Evolutionary conservation across 441 rosid species (phyloP).

Genomic region (Biscutella auriculata): DNA sequence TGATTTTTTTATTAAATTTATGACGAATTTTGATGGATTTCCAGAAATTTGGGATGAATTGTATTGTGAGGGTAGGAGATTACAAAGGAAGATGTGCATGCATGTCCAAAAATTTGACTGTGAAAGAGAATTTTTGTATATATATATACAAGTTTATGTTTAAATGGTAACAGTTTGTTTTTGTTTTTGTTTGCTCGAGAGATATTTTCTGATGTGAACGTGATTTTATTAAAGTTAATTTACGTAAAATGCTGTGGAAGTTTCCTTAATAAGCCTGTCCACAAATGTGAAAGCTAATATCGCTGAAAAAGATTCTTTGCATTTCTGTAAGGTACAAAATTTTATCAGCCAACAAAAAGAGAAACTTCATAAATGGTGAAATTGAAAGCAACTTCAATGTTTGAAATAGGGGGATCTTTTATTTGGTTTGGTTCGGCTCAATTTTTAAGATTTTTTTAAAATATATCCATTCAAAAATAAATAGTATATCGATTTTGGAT

Average conservation of each 20-base stretch:
- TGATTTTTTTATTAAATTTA: too few relatives aligned
- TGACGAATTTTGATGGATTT: too few relatives aligned
- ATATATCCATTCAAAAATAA: too few relatives aligned
- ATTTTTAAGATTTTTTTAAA: too few relatives aligned
- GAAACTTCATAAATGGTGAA: too few relatives aligned
- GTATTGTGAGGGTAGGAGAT: background rate
- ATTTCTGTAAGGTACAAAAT: background rate
- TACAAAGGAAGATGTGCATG: background rate
- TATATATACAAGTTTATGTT: background rate
- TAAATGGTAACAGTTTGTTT: background rate
- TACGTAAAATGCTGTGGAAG: constrained; percentile 2
- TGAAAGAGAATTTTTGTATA: background rate
- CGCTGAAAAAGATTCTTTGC: constrained; percentile 14
- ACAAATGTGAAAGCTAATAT: constrained; percentile 2
- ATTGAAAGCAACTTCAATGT: too few relatives aligned
- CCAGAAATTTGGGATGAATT: background rate
- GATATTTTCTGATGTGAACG: background rate
- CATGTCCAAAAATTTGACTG: constrained; percentile 12
- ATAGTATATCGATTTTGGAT: too few relatives aligned
- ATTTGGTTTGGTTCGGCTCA: too few relatives aligned
- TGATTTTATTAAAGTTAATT: background rate
- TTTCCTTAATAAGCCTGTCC: background rate
- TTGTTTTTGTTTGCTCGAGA: background rate
- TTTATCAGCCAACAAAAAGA: too few relatives aligned
- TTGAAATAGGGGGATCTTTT: too few relatives aligned